These are phyloP conservation scores for Stagonosporopsis rhizophila DNA, from an alignment of 2,329 filamentous ascomycete genomes.

Conservation along the genomic window DNA sequence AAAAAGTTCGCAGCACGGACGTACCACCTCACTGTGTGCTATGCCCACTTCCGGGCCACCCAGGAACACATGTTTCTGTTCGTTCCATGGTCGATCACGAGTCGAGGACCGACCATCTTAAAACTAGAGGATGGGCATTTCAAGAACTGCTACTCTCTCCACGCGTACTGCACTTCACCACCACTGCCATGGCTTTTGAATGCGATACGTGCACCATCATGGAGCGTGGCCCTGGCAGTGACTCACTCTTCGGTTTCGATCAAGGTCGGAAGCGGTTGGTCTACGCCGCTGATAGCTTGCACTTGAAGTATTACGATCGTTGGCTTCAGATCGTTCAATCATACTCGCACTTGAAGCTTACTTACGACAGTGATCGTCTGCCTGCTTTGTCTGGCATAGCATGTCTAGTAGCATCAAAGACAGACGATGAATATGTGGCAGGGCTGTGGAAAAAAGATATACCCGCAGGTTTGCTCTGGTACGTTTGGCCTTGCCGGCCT, in stretches of 20 bases:
- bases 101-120: conserved; percentile 7
- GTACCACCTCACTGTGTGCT: not conserved
- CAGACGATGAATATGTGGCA: conserved; percentile 15
- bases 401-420: conserved; percentile 7
- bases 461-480: conserved; percentile 15
- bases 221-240: conserved; percentile 8
- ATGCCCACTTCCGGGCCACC: not conserved
- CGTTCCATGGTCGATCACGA: conserved; percentile 12
- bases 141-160: conserved; percentile 30
- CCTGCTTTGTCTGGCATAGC: conserved; percentile 16
- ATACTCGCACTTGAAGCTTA: conserved; percentile 13
- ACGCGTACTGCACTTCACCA: conserved; percentile 26
- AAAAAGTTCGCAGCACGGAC: not conserved
- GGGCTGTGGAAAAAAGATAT: conserved; percentile 16
- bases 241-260: conserved; percentile 5
- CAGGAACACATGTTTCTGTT: not conserved
- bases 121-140: conserved; percentile 25
- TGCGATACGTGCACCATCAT: conserved; percentile 17
- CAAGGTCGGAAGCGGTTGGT: conserved; percentile 6
- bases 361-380: conserved; percentile 11
- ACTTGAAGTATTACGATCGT: conserved; percentile 2
- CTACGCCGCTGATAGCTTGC: not conserved
- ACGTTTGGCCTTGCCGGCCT: not conserved
- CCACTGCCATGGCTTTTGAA: conserved; percentile 24
- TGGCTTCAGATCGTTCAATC: conserved; percentile 13